A percentile compares a stretch with the other conserved stretches of the same genome.
These are phyloP conservation scores for Spergularia bocconei DNA, from an alignment of 148 eudicot genomes.

Conservation along the genomic window DNA sequence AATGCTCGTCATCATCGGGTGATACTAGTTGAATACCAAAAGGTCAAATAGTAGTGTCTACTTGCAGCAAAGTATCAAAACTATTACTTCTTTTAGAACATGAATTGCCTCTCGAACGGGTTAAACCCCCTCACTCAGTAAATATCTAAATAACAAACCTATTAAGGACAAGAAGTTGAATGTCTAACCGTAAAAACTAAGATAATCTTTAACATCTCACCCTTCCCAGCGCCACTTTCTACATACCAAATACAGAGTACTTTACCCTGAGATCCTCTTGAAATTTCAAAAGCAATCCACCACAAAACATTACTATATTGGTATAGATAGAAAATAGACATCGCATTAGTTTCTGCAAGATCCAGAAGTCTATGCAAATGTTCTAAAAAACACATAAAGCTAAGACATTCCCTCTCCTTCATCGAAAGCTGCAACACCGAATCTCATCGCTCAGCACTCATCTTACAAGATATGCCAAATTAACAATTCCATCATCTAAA, in stretches of 20 bases:
- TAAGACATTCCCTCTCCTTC: not conserved
- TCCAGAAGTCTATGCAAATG: not conserved
- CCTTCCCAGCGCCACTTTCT: not conserved
- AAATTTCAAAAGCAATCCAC: not conserved
- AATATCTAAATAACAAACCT: not conserved
- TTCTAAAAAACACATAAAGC: not conserved
- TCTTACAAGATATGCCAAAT: too few relatives aligned
- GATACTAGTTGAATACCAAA: not conserved
- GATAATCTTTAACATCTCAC: not conserved
- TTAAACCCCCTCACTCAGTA: not conserved
- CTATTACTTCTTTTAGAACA: not conserved
- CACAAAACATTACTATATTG: not conserved
- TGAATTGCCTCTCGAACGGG: not conserved
- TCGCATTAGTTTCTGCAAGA: not conserved
- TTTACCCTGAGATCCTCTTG: not conserved
- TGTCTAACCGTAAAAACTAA: too few relatives aligned
- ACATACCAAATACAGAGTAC: not conserved
- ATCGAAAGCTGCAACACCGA: not conserved
- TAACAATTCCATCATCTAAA: too few relatives aligned
- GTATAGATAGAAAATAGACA: not conserved
- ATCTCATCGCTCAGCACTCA: too few relatives aligned
- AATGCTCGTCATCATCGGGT: too few relatives aligned
- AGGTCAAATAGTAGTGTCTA: not conserved
- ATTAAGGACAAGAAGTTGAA: too few relatives aligned
- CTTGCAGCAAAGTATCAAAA: not conserved